These are phyloP conservation scores for Colletotrichum chrysophilum DNA, from an alignment of 2,329 filamentous ascomycete genomes.

Conservation along the genomic window DNA sequence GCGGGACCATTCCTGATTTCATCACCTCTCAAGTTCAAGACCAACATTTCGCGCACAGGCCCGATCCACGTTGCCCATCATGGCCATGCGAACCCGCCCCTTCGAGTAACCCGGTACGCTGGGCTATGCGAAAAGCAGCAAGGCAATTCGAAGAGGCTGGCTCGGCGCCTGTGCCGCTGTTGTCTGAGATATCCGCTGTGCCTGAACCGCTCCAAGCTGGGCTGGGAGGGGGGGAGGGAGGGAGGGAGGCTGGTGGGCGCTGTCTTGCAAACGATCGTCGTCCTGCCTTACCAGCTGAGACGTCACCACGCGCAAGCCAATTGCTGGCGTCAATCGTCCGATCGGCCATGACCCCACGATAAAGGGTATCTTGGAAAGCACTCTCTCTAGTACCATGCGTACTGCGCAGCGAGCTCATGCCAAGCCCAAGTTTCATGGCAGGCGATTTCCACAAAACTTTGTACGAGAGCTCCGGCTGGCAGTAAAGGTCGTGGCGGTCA, in stretches of 20 bases:
- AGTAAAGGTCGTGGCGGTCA: neutral
- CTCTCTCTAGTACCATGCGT: neutral
- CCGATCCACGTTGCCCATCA: conserved; percentile 10
- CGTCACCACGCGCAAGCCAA: conserved; percentile 11
- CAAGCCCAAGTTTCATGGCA: neutral
- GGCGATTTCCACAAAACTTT: neutral
- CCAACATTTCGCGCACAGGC: neutral
- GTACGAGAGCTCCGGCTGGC: neutral
- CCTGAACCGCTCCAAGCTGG: neutral
- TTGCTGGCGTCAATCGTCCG: neutral
- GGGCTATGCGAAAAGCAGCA: neutral
- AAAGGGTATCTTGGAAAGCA: neutral
- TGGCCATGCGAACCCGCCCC: neutral
- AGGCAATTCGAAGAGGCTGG: neutral
- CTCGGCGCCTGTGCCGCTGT: neutral
- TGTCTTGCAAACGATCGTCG: neutral
- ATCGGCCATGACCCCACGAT: neutral
- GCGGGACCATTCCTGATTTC: neutral
- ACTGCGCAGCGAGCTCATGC: neutral
- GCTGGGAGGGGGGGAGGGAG: neutral
- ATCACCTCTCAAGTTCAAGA: conserved; percentile 11
- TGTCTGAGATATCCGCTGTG: neutral
- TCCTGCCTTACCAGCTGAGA: neutral
- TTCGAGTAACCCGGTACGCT: neutral
- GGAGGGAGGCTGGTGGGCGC: neutral